Evolutionary conservation across 1,284 basidiomycete genomes (phyloP).

Genomic region (Rhodotorula sp.): DNA sequence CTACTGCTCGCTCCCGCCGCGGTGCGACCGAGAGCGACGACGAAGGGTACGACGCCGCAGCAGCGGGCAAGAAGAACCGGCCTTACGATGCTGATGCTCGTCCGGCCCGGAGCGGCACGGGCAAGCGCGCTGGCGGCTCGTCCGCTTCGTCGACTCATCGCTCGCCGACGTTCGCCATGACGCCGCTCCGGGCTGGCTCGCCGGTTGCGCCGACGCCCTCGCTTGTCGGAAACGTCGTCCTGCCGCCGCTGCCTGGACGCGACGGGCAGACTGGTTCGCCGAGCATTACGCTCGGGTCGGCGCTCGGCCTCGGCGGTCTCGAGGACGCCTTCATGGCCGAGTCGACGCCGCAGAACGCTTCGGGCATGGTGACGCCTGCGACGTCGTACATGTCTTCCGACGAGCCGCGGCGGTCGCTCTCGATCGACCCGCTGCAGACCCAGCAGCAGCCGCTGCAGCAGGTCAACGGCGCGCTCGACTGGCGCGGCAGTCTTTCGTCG

Average conservation of each 20-base stretch:
- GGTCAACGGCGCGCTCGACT: conserved; percentile 10
- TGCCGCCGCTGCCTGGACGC: not conserved
- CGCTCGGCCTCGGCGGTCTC: conserved; percentile 24
- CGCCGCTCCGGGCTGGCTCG: conserved; percentile 30
- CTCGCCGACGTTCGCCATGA: conserved; percentile 45
- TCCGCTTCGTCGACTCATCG: conserved; percentile 9
- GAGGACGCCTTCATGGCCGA: conserved; percentile 14
- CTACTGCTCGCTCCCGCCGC: conserved; percentile 3
- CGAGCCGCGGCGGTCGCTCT: not conserved
- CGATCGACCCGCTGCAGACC: not conserved
- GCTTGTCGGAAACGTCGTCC: not conserved
- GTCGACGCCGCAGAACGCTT: not conserved
- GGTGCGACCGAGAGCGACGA: conserved; percentile 28
- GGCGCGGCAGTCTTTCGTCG: conserved; percentile 26
- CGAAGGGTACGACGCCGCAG: conserved; percentile 8
- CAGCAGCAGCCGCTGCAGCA: not conserved
- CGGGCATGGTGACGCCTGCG: not conserved
- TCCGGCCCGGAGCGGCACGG: conserved; percentile 28
- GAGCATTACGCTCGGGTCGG: not conserved
- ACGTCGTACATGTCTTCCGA: not conserved
- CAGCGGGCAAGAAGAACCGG: conserved; percentile 37
- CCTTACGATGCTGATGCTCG: conserved; percentile 48
- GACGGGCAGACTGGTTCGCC: not conserved
- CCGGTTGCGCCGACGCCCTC: not conserved
- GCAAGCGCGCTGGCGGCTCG: conserved; percentile 12